Percentiles rank a stretch among this genome's conserved stretches.
These are phyloP conservation scores for Gymnopilus dilepis DNA, from an alignment of 768 basidiomycete species.

Conservation along the genomic window DNA sequence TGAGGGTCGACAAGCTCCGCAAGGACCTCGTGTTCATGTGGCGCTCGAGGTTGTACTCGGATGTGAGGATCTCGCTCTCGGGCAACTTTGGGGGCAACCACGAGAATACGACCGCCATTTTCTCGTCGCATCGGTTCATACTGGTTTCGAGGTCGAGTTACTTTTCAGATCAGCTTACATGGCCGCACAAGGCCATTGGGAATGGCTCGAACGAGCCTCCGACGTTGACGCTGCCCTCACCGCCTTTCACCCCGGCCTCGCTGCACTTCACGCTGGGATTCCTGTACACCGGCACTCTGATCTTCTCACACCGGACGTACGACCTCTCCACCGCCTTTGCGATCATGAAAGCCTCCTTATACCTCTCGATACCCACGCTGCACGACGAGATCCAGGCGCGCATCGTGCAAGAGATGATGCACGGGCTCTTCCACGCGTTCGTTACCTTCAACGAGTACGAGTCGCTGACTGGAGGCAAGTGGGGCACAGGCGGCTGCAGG, in stretches of 20 bases:
- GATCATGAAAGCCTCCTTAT: conserved; percentile 83
- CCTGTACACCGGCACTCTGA: conserved; percentile 93
- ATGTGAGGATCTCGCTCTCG: conserved; percentile 81
- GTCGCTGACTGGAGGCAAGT: conserved; percentile 69
- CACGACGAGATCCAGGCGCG: conserved; percentile 82
- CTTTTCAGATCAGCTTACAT: conserved; percentile 83
- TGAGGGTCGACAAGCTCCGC: conserved; percentile 82
- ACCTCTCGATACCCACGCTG: conserved; percentile 76
- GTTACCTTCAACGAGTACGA: conserved; percentile 84
- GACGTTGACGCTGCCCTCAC: conserved; percentile 79
- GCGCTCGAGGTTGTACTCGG: conserved; percentile 92
- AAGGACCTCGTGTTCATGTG: conserved; percentile 98
- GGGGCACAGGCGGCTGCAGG: conserved; percentile 84
- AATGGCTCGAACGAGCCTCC: conserved; percentile 46
- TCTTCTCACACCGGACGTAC: conserved; percentile 91
- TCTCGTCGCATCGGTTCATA: conserved; percentile 93
- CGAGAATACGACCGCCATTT: conserved; percentile 78
- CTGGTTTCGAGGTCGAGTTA: conserved; percentile 89
- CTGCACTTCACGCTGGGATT: conserved; percentile 94
- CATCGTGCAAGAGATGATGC: conserved; percentile 87
- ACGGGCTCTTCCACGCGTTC: conserved; percentile 87
- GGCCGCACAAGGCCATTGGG: conserved; percentile 39
- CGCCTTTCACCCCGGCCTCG: conserved; percentile 94
- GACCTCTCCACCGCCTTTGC: conserved; percentile 92
- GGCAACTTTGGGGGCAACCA: conserved; percentile 68